phyloP scores from a whole-genome alignment of 2,329 filamentous ascomycete genomes.

The Diaporthe caulivora region DNA sequence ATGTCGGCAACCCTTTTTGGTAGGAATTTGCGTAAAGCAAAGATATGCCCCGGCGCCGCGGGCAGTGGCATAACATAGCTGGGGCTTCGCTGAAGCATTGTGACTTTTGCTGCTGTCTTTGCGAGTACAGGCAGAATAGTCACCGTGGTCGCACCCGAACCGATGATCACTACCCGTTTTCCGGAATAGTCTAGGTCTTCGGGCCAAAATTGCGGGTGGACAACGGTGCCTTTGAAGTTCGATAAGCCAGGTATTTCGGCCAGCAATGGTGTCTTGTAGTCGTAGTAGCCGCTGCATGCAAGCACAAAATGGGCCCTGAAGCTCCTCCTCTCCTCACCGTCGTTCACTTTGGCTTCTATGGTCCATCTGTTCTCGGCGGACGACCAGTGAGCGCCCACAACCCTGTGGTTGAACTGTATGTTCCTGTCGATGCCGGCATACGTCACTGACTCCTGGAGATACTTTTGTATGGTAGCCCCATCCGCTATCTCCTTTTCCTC shows the following conservation, averaged over 20 bases:
- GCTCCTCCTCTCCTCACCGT: slow-evolving; percentile 40
- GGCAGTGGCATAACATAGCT: slow-evolving; percentile 72
- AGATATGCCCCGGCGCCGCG: slow-evolving; percentile 51
- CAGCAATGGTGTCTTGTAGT: slow-evolving; percentile 74
- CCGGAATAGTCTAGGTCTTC: slow-evolving; percentile 72
- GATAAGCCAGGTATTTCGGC: slow-evolving; percentile 75
- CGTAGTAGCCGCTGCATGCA: slow-evolving; percentile 76
- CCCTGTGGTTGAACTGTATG: slow-evolving; percentile 64
- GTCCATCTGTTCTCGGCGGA: slow-evolving; percentile 68
- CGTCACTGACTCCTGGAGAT: slow-evolving; percentile 65
- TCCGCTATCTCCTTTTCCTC: slow-evolving; percentile 65
- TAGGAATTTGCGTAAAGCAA: slow-evolving; percentile 56
- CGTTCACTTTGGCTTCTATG: slow-evolving; percentile 57
- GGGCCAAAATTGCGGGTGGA: slow-evolving; percentile 85
- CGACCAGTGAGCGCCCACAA: slow-evolving; percentile 65
- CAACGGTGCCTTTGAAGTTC: slow-evolving; percentile 73
- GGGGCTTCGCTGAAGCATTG: slow-evolving; percentile 85
- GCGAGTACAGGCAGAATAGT: slow-evolving; percentile 80
- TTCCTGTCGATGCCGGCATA: slow-evolving; percentile 65
- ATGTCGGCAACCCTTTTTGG: slow-evolving; percentile 60
- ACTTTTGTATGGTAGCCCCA: slow-evolving; percentile 64
- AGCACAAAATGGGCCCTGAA: slow-evolving; percentile 68
- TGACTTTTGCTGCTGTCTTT: slow-evolving; percentile 74
- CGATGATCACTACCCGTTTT: slow-evolving; percentile 80
- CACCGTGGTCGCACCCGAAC: slow-evolving; percentile 83